A percentile compares a stretch with the other conserved stretches of the same genome.
These are phyloP conservation scores for Dactylellina drechsleri DNA, from an alignment of 2,329 filamentous ascomycete genomes.

Conservation along the genomic window DNA sequence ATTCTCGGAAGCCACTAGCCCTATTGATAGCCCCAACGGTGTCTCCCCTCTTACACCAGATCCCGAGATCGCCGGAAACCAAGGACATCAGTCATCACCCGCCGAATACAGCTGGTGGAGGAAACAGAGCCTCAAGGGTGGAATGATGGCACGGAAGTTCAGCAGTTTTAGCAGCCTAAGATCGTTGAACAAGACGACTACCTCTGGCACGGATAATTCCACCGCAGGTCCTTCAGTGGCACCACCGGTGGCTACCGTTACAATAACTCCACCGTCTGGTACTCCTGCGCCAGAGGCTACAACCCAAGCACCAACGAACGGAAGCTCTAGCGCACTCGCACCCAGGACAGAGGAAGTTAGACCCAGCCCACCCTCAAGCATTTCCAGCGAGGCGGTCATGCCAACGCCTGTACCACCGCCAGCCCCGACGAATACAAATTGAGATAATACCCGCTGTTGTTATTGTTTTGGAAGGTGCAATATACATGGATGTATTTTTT, in stretches of 20 bases:
- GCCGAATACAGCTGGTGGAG: slow-evolving; percentile 53
- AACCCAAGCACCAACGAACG: not conserved
- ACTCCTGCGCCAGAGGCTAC: slow-evolving; percentile 14
- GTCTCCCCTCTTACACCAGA: slow-evolving; percentile 49
- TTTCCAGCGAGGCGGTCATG: slow-evolving; percentile 4
- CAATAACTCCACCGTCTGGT: not conserved
- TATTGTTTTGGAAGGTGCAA: slow-evolving; percentile 23
- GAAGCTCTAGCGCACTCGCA: not conserved
- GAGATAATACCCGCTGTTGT: slow-evolving; percentile 16
- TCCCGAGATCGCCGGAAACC: slow-evolving; percentile 44
- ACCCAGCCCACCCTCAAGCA: not conserved
- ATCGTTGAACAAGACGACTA: slow-evolving; percentile 26
- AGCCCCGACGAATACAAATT: slow-evolving; percentile 39
- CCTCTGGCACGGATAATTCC: slow-evolving; percentile 16
- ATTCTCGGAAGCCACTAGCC: slow-evolving; percentile 49
- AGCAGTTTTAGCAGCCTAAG: slow-evolving; percentile 40
- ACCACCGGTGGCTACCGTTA: slow-evolving; percentile 9
- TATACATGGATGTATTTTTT: not conserved
- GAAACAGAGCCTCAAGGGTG: slow-evolving; percentile 40
- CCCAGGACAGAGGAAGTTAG: slow-evolving; percentile 4
- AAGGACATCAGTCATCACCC: slow-evolving; percentile 13
- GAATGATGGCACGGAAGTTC: slow-evolving; percentile 36
- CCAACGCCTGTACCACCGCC: slow-evolving; percentile 21
- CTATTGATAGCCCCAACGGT: slow-evolving; percentile 31
- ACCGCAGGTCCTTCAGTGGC: slow-evolving; percentile 3